These are phyloP conservation scores for Mucor indicus DNA, from an alignment of 371 early-diverging fungal genomes.

Conservation along the genomic window DNA sequence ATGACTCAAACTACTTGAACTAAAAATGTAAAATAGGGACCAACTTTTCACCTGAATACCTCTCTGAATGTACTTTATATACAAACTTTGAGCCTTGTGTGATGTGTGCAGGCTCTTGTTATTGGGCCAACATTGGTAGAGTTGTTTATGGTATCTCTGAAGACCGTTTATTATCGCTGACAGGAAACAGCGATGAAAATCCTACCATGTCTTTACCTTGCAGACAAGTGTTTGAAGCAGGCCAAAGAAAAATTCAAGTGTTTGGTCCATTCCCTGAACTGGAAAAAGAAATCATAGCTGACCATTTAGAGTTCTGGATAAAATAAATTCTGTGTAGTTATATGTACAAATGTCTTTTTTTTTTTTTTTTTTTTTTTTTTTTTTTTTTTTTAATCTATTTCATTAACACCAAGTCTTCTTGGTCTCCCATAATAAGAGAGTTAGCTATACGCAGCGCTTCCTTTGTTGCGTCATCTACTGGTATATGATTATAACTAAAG, in stretches of 20 bases:
- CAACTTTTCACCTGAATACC: conserved; percentile 24
- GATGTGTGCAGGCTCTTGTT: conserved; percentile 28
- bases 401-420: no score
- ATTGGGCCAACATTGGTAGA: conserved; percentile 30
- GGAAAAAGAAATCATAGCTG: conserved; percentile 21
- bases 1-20: no score
- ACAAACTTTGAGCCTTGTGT: conserved; percentile 35
- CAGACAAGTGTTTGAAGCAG: conserved; percentile 26
- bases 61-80: conserved; percentile 21
- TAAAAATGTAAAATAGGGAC: no score
- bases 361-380: background rate
- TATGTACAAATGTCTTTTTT: background rate
- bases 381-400: background rate
- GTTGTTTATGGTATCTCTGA: conserved; percentile 27
- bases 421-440: conserved; percentile 15
- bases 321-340: background rate
- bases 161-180: conserved; percentile 13
- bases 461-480: conserved; percentile 5
- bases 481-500: background rate
- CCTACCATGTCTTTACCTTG: conserved; percentile 27
- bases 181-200: conserved; percentile 23
- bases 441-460: conserved; percentile 37
- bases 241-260: conserved; percentile 22
- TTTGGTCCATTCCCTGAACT: conserved; percentile 32
- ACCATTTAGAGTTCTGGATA: conserved; percentile 31